Base-by-base conservation (phyloP, 1,284 basidiomycete species). In the Leccinum insigne region DNA sequence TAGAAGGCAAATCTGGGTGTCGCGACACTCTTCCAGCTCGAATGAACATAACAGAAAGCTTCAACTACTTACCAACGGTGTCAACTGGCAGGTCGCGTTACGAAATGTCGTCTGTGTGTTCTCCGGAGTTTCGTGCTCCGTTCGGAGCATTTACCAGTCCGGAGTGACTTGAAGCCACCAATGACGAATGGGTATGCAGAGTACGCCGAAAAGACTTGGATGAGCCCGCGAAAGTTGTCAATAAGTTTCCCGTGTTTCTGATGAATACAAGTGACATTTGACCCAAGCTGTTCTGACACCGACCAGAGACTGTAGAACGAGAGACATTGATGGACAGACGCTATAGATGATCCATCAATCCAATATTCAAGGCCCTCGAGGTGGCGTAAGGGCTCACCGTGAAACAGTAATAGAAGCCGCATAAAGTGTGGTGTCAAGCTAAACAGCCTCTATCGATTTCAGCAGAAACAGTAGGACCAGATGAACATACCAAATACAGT, bases 321-420 rank as follows among this genome's bases (percentile, higher is more conserved):
- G 56, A 82, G 68, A 16, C 83, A 83, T 75, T 85, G 83, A 67
- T 85, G 83, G 21, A 82, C 77, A 84, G 59, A 85, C 64, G 32
- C 83, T 84, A 63, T 14, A 49, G 49, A 64, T 6, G 16, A 40
- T 1, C 54, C 3, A 35, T 62, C 49, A 47, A 60, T 40, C 32
- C n/a, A 64, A 14, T 47, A n/a, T 57, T 8, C 40, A 32, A 13
- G 21, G 58, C 32, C 52, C 70, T 61, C 81, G 47, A 63, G 21
- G 26, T 2, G 54, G 9, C 6, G 0, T 61, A 38, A 10, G 42
- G 7, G 13, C 75, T 10, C 68, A 80, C 82, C 81, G 76, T 35
- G 83, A 82, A 26, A 84, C 73, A 64, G 85, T 83, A 54, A 84
- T 72, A 10, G 82, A 84, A 5, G 83, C 82, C 14, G 82, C 82